Base-by-base conservation (phyloP, 352 stramenopile genomes). In the Thraustotheca clavata region DNA sequence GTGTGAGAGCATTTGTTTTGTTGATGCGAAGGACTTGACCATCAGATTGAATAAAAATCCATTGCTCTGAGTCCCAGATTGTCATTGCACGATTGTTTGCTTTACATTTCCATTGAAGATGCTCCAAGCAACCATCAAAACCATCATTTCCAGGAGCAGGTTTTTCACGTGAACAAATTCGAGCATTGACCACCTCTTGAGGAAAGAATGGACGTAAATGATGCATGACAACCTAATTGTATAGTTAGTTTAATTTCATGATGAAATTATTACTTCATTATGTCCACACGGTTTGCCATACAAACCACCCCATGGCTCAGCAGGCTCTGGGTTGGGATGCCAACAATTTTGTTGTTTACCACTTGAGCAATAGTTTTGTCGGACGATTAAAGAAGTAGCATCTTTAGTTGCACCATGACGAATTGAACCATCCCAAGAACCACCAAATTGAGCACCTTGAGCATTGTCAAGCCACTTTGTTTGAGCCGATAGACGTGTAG, bases 111-210 rank as follows among this genome's bases (percentile, higher is more conserved):
- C 91, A 75, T 12, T 79, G 79, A 43, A 96, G 69, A 59, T 88
- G 85, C 73, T 96, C 88, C 11, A 96, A 72, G 69, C 88, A 96
- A 27, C 88, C 88, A 50, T 96, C 88, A 68, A 91, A 95, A 31
- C 83, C 83, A 60, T 87, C 75, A 72, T 96, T 96, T 18, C 86
- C 86, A 18, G 88, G 88, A 14, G 88, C 88, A 4, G 87, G 87
- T 27, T 81, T 83, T 5, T 76, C 50, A 22, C 76, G 76, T 59
- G 80, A 90, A 72, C 88, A 96, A 16, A 94, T 76, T 40, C 86
- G 80, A 22, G 88, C 94, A 69, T 96, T 96, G 27, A 95, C 59
- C 32, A 96, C 86, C 68, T 92, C 80, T 63, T 95, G 80, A 3
- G 87, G 87, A 52, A 82, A 91, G 65, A 95, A 94, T 32, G 86